Percentiles rank a stretch among this genome's conserved stretches.
Evolutionary conservation across 306 rosid genomes (phyloP).

Genomic region (Oxytropis ochrocephala): DNA sequence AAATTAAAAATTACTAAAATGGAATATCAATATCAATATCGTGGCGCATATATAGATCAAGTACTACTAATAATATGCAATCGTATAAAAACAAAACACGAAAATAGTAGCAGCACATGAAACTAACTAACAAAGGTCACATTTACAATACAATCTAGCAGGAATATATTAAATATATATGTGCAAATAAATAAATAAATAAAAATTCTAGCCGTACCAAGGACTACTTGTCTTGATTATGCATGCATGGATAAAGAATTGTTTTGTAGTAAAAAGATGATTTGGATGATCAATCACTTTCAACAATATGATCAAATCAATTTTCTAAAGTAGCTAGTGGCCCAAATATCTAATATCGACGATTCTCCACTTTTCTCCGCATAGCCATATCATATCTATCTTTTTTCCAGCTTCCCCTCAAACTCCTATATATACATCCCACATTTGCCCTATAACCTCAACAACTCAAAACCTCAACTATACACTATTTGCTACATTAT

Average conservation of each 20-base stretch:
- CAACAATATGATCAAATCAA: conserved; percentile 37
- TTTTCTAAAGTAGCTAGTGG: conserved; percentile 26
- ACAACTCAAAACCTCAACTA: not conserved
- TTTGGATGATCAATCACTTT: conserved; percentile 39
- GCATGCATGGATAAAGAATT: conserved; percentile 49
- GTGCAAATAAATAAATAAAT: not conserved
- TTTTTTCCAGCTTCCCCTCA: conserved; percentile 7
- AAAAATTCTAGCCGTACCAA: conserved; percentile 44
- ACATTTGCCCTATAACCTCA: not conserved
- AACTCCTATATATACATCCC: conserved; percentile 43
- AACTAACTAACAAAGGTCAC: not conserved
- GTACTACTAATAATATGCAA: not conserved
- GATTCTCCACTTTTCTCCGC: conserved; percentile 33
- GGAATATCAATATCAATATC: not conserved
- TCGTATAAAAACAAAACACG: conserved; percentile 21
- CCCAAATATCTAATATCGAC: conserved; percentile 38
- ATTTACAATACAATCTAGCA: not conserved
- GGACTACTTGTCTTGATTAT: conserved; percentile 35
- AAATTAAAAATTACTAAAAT: not conserved
- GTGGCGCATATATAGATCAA: not conserved
- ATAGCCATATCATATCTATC: not conserved
- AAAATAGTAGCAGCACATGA: not conserved
- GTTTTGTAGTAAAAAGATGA: conserved; percentile 8
- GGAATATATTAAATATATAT: conserved; percentile 15
- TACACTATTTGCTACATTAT: too few species aligned